Evolutionary conservation across 2,329 filamentous ascomycete species (phyloP).

Genomic region (Claviceps citrina): DNA sequence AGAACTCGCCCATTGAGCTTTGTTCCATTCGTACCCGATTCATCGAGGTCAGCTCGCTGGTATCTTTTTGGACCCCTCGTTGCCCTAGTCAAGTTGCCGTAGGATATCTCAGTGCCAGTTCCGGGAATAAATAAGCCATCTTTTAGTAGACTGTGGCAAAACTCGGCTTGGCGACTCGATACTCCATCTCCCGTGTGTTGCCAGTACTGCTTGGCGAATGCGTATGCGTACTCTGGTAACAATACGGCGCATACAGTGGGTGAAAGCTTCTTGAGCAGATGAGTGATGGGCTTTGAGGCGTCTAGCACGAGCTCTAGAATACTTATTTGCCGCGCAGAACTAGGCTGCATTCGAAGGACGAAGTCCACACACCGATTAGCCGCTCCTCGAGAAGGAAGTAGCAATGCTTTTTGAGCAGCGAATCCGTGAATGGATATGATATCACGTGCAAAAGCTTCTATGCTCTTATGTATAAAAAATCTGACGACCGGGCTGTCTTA

Average conservation of each 20-base stretch:
- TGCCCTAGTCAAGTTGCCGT: conserved; percentile 20
- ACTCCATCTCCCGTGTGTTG: conserved; percentile 89
- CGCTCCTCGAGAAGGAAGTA: conserved; percentile 60
- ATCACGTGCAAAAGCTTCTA: conserved; percentile 55
- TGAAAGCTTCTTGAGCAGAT: conserved; percentile 36
- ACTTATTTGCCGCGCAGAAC: conserved; percentile 32
- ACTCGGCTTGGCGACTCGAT: conserved; percentile 81
- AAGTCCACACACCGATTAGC: conserved; percentile 66
- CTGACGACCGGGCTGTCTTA: conserved; percentile 26
- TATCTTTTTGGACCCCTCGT: conserved; percentile 68
- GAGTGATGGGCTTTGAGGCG: conserved; percentile 32
- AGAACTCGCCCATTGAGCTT: conserved; percentile 8
- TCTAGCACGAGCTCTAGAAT: conserved; percentile 51
- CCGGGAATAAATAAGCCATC: conserved; percentile 42
- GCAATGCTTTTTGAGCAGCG: conserved; percentile 52
- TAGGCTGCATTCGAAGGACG: conserved; percentile 41
- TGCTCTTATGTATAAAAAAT: conserved; percentile 82
- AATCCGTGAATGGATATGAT: conserved; percentile 50
- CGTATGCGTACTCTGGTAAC: conserved; percentile 50
- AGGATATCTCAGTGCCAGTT: conserved; percentile 12
- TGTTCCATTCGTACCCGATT: conserved; percentile 9
- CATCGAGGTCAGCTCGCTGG: conserved; percentile 35
- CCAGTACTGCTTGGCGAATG: conserved; percentile 86
- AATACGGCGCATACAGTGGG: conserved; percentile 56
- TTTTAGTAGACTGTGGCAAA: conserved; percentile 60